These are phyloP conservation scores for Penicillium sp. DNA, from an alignment of 2,329 filamentous ascomycete species.

Conservation along the genomic window DNA sequence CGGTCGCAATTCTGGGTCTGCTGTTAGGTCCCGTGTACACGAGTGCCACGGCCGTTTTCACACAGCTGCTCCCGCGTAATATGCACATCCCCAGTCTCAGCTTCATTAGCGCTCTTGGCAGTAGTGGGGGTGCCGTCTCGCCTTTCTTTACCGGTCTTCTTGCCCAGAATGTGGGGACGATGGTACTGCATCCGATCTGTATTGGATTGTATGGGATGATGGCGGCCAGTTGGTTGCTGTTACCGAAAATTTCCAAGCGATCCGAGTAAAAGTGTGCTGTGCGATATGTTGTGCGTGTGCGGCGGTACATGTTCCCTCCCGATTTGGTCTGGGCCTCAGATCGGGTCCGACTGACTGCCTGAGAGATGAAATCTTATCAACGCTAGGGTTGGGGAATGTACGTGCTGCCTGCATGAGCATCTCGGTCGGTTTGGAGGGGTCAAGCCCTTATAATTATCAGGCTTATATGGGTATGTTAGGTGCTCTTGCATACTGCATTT, in stretches of 20 bases:
- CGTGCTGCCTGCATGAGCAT: background rate
- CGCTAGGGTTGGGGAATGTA: constrained; percentile 1
- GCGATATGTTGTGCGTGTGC: background rate
- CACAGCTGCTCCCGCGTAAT: constrained; percentile 55
- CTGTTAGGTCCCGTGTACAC: constrained; percentile 81
- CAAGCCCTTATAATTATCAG: background rate
- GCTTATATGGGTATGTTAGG: background rate
- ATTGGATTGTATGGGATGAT: constrained; percentile 62
- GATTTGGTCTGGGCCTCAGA: constrained; percentile 2
- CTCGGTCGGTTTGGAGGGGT: background rate
- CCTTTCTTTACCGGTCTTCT: constrained; percentile 58
- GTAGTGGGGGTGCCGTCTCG: constrained; percentile 50
- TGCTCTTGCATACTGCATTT: constrained; percentile 1
- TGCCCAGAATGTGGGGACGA: constrained; percentile 55
- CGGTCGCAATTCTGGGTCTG: constrained; percentile 72
- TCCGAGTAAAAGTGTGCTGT: constrained; percentile 45
- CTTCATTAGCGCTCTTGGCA: constrained; percentile 50
- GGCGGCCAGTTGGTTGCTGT: constrained; percentile 57
- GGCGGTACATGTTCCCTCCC: background rate
- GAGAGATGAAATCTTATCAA: constrained; percentile 9
- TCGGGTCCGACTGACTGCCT: background rate
- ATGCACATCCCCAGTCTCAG: constrained; percentile 50
- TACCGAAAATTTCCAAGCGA: constrained; percentile 59
- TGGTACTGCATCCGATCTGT: constrained; percentile 61
- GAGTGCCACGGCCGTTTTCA: constrained; percentile 67